phyloP scores from a whole-genome alignment of 169 alveolate genomes.

The Pseudocohnilembus persalinus region DNA sequence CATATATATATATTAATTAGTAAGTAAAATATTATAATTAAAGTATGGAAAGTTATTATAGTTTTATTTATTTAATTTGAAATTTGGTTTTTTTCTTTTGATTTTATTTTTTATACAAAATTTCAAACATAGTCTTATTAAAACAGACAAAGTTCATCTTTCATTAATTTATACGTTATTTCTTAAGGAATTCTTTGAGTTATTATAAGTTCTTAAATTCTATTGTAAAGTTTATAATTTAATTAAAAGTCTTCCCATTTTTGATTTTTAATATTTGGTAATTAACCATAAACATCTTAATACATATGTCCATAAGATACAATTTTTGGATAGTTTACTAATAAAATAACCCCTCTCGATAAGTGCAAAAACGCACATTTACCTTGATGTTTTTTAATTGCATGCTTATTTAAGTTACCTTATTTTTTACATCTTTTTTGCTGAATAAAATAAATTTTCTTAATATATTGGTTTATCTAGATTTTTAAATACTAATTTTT shows the following conservation, averaged over 20 bases:
- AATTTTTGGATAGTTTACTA: constrained; percentile 17
- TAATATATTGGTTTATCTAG: too few relatives aligned
- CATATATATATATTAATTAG: too few relatives aligned
- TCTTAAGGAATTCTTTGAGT: constrained; percentile 11
- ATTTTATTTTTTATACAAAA: too few relatives aligned
- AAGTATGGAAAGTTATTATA: too few relatives aligned
- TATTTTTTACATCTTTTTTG: background rate
- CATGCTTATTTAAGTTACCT: constrained; percentile 18
- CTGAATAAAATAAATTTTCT: too few relatives aligned
- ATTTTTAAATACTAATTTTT: background rate
- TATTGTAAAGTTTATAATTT: constrained; percentile 6
- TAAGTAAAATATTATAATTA: too few relatives aligned
- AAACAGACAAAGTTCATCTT: background rate
- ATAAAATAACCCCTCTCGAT: constrained; percentile 1
- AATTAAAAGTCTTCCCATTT: constrained; percentile 10
- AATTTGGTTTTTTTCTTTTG: too few relatives aligned
- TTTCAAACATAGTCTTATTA: background rate
- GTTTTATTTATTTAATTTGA: too few relatives aligned
- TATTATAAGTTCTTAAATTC: constrained; percentile 4
- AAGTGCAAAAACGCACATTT: constrained; percentile 10
- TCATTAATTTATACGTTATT: constrained; percentile 17
- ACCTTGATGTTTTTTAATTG: constrained; percentile 3
- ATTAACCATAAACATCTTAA: constrained; percentile 14
- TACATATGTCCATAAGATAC: constrained; percentile 12
- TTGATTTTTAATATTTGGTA: constrained; percentile 16